phyloP scores from a whole-genome alignment of 306 rosid species.

The cucumber (Cucumis sativus) region Cucumber_9930_V3 NC_026661.2:22100001-22100500 shows the following conservation, averaged over 20 bases:
- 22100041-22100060: constrained; percentile 71
- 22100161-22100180: background rate
- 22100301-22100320: background rate
- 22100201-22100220: background rate
- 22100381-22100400: too few species aligned
- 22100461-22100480: background rate
- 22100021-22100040: constrained; percentile 41
- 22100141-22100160: background rate
- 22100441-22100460: too few species aligned
- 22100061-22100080: constrained; percentile 86
- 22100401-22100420: too few species aligned
- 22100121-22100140: background rate
- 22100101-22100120: constrained; percentile 98
- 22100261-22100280: background rate
- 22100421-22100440: too few species aligned
- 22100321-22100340: background rate
- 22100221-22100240: background rate
- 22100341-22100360: too few species aligned
- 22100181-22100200: background rate
- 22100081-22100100: constrained; percentile 99
- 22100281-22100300: background rate
- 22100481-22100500: background rate
- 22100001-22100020: constrained; percentile 71
- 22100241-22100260: background rate
- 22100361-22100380: too few species aligned